phyloP scores from a whole-genome alignment of 106 monocot species.

The Platanthera guangdongensis region DNA sequence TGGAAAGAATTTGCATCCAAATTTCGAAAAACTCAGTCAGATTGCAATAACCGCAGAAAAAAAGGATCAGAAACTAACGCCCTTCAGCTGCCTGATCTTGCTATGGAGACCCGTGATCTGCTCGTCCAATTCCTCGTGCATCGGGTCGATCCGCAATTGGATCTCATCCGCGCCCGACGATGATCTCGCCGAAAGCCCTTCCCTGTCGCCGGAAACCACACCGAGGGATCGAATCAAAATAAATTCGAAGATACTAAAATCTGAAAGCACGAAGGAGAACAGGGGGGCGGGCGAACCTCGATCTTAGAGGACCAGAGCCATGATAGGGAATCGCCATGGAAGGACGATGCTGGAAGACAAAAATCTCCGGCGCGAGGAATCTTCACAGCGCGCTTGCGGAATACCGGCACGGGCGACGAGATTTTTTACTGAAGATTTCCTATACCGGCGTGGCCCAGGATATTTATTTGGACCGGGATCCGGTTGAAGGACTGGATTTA shows the following conservation, averaged over 20 bases:
- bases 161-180: constrained; percentile 44
- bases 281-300: constrained; percentile 17
- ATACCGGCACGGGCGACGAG: too few relatives aligned
- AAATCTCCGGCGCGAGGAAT: too few relatives aligned
- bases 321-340: constrained; percentile 44
- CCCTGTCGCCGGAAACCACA: constrained; percentile 13
- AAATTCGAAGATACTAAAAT: not conserved
- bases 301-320: constrained; percentile 45
- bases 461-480: too few relatives aligned
- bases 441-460: too few relatives aligned
- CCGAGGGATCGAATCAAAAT: not conserved
- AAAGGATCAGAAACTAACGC: constrained; percentile 27
- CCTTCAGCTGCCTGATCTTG: constrained; percentile 47
- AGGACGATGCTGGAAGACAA: not conserved
- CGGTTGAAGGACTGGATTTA: too few relatives aligned
- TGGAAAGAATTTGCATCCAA: not conserved
- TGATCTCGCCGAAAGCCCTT: constrained; percentile 31
- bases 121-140: constrained; percentile 65
- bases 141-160: constrained; percentile 69
- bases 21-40: not conserved
- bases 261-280: not conserved
- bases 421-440: too few relatives aligned
- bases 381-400: too few relatives aligned
- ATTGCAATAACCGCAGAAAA: too few relatives aligned
- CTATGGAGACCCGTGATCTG: constrained; percentile 51